These are phyloP conservation scores for Diaporthe caulivora DNA, from an alignment of 2,329 filamentous ascomycete species.

Conservation along the genomic window DNA sequence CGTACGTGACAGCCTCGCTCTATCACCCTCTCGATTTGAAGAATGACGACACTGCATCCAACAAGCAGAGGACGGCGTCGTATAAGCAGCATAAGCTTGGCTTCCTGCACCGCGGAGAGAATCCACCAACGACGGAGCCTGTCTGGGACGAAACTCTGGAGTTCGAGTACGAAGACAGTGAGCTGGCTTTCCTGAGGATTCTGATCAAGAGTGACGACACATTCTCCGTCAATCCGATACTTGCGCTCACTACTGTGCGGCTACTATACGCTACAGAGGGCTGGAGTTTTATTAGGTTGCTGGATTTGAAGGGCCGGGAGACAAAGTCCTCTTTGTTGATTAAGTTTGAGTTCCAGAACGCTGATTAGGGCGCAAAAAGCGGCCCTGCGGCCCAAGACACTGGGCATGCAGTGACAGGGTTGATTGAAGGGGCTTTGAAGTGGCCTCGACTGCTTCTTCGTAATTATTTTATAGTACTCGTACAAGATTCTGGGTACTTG, in stretches of 20 bases:
- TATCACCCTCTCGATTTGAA: conserved; percentile 67
- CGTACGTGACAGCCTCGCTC: conserved; percentile 75
- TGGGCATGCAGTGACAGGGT: background rate
- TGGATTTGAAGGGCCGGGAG: conserved; percentile 74
- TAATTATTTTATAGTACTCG: background rate
- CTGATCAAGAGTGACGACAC: conserved; percentile 76
- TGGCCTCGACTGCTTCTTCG: background rate
- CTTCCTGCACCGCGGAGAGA: conserved; percentile 69
- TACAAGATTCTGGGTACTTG: background rate
- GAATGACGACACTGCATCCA: conserved; percentile 52
- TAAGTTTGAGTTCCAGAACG: conserved; percentile 68
- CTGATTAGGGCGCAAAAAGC: conserved; percentile 24
- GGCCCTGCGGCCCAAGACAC: background rate
- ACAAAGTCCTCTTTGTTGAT: conserved; percentile 73
- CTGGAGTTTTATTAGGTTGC: conserved; percentile 74
- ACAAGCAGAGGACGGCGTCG: conserved; percentile 71
- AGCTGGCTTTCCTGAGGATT: conserved; percentile 73
- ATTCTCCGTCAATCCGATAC: conserved; percentile 72
- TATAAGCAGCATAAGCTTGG: conserved; percentile 69
- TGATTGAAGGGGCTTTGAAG: background rate
- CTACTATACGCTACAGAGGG: conserved; percentile 67
- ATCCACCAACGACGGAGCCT: conserved; percentile 70
- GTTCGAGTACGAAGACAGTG: conserved; percentile 77
- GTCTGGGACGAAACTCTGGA: conserved; percentile 75
- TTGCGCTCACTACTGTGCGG: conserved; percentile 71